Evolutionary conservation across 108 stramenopile species (phyloP).

Genomic region (Chaetoceros muelleri): DNA sequence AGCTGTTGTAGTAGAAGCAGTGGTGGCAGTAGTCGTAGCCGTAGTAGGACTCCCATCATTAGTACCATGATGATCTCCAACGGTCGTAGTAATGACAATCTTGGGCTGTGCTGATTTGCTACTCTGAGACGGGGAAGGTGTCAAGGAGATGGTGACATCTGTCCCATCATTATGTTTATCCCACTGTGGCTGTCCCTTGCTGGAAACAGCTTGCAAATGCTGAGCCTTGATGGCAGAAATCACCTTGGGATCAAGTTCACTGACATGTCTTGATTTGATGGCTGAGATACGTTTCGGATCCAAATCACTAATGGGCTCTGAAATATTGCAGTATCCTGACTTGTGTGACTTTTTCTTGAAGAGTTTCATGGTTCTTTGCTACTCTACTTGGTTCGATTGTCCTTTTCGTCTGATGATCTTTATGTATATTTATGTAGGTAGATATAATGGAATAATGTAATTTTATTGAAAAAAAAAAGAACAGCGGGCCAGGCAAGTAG

Average conservation of each 20-base stretch:
- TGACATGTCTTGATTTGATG: not conserved
- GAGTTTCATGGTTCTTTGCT: not conserved
- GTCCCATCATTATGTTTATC: not conserved
- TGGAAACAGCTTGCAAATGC: not conserved
- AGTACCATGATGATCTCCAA: not conserved
- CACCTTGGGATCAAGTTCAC: not conserved
- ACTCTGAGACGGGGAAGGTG: not conserved
- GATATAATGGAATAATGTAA: too few species aligned
- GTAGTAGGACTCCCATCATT: not conserved
- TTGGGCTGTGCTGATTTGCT: too few species aligned
- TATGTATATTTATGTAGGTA: too few species aligned
- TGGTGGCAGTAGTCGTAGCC: not conserved
- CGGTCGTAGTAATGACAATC: too few species aligned
- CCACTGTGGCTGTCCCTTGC: not conserved
- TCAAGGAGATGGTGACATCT: not conserved
- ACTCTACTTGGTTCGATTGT: too few species aligned
- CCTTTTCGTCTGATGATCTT: too few species aligned
- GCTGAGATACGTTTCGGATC: not conserved
- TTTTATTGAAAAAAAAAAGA: too few species aligned
- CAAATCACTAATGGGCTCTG: not conserved
- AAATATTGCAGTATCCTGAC: not conserved
- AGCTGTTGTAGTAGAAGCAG: not conserved
- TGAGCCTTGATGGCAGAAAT: not conserved
- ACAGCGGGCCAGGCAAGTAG: too few species aligned
- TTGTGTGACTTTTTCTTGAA: not conserved